These are phyloP conservation scores for Bipolaris victoriae DNA, from an alignment of 2,329 filamentous ascomycete genomes.

Conservation along the genomic window DNA sequence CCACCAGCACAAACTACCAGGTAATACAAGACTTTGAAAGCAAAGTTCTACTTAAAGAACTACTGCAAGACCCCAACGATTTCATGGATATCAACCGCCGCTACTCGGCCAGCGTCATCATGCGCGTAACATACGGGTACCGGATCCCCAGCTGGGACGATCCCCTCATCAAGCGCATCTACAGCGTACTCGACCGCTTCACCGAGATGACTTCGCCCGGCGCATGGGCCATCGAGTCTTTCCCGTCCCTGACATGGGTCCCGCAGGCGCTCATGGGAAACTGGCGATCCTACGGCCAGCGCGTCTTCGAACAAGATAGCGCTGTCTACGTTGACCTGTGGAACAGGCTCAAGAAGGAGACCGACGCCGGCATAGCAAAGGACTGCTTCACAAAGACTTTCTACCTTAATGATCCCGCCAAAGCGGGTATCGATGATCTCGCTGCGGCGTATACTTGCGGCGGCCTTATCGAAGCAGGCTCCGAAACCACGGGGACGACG, in stretches of 20 bases:
- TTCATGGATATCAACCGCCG: slow-evolving; percentile 43
- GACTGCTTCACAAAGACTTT: slow-evolving; percentile 47
- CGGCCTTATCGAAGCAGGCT: slow-evolving; percentile 44
- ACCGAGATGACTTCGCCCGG: slow-evolving; percentile 41
- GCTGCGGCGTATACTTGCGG: slow-evolving; percentile 45
- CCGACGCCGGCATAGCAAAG: slow-evolving; percentile 35
- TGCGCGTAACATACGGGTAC: slow-evolving; percentile 45
- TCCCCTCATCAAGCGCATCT: slow-evolving; percentile 42
- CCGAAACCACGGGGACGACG: slow-evolving; percentile 41
- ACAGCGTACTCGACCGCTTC: slow-evolving; percentile 40
- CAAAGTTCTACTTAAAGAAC: slow-evolving; percentile 53
- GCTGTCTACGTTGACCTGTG: slow-evolving; percentile 43
- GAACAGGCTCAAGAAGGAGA: slow-evolving; percentile 40
- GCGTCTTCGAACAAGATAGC: slow-evolving; percentile 40
- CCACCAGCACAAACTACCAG: slow-evolving; percentile 45
- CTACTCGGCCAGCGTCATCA: slow-evolving; percentile 44
- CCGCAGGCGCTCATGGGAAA: slow-evolving; percentile 42
- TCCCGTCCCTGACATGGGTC: slow-evolving; percentile 38
- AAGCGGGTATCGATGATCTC: slow-evolving; percentile 44
- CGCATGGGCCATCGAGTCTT: slow-evolving; percentile 38
- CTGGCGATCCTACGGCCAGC: slow-evolving; percentile 35
- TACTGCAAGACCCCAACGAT: slow-evolving; percentile 46
- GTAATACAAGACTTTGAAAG: slow-evolving; percentile 56
- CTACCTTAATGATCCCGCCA: slow-evolving; percentile 40
- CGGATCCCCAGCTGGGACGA: slow-evolving; percentile 43